These are phyloP conservation scores for Typha latifolia DNA, from an alignment of 176 grass and related monocot genomes.

Conservation along the genomic window DNA sequence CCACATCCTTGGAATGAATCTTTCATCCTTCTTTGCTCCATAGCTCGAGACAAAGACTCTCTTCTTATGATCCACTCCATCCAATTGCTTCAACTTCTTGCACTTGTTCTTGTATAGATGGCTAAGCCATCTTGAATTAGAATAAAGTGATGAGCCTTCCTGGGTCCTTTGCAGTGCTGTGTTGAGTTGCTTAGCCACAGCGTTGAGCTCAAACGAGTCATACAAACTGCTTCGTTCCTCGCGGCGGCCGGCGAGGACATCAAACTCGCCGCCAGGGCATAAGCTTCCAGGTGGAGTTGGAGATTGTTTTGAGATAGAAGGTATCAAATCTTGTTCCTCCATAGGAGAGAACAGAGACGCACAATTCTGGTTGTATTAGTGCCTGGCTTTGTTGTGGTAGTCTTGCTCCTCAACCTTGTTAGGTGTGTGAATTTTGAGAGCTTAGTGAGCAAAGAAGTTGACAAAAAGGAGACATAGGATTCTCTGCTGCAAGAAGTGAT, in stretches of 20 bases:
- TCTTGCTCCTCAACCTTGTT: neutral
- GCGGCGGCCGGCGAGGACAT: neutral
- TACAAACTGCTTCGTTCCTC: slow-evolving; percentile 34
- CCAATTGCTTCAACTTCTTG: slow-evolving; percentile 1
- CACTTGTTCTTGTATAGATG: neutral
- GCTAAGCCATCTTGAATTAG: neutral
- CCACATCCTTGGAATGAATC: neutral
- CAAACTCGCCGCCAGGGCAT: neutral
- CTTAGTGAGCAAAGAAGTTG: neutral
- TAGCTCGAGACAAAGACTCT: neutral
- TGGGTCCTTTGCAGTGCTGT: slow-evolving; percentile 16
- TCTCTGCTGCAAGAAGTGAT: neutral
- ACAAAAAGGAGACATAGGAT: slow-evolving; percentile 5
- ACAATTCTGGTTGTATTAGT: neutral
- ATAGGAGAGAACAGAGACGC: too few species aligned
- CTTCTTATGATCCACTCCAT: neutral
- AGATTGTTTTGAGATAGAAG: neutral
- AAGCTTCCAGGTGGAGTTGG: neutral
- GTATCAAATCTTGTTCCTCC: neutral
- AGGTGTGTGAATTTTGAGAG: slow-evolving; percentile 1
- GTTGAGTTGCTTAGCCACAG: slow-evolving; percentile 38
- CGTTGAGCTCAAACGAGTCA: slow-evolving; percentile 59
- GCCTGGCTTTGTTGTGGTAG: neutral
- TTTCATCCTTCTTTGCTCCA: neutral
- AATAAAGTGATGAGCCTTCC: neutral